These are phyloP conservation scores for Fusarium coffeatum DNA, from an alignment of 2,329 filamentous ascomycete genomes.

Conservation along the genomic window DNA sequence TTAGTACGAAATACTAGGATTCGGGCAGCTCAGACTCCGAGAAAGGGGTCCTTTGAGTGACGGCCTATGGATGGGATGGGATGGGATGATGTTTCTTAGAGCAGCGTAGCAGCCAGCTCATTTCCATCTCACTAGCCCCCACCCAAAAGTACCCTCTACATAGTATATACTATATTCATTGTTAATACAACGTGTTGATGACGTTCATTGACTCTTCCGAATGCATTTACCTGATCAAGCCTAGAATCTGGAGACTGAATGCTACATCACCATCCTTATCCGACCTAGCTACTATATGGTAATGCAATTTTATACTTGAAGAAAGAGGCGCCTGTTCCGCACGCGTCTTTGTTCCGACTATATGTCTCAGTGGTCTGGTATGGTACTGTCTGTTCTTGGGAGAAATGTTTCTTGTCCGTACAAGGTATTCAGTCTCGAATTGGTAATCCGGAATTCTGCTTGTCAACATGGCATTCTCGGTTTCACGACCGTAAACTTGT, in stretches of 20 bases:
- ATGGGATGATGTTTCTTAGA: conserved; percentile 7
- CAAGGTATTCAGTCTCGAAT: neutral
- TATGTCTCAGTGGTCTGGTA: neutral
- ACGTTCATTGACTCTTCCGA: conserved; percentile 21
- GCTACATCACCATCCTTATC: conserved; percentile 8
- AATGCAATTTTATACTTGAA: conserved; percentile 40
- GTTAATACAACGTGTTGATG: conserved; percentile 9
- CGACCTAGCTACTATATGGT: neutral
- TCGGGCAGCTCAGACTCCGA: conserved; percentile 19
- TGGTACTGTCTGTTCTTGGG: neutral
- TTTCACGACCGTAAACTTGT: conserved; percentile 17
- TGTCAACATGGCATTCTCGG: neutral
- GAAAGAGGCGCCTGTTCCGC: conserved; percentile 3
- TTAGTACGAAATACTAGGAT: neutral
- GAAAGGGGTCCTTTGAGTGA: conserved; percentile 12
- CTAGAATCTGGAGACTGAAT: conserved; percentile 22
- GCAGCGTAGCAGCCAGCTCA: conserved; percentile 34
- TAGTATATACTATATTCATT: neutral
- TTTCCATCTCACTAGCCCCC: conserved; percentile 32
- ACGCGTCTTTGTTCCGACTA: neutral
- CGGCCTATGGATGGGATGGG: conserved; percentile 4
- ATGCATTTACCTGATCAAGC: conserved; percentile 32
- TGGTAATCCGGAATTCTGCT: neutral
- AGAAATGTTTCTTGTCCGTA: neutral
- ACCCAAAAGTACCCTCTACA: conserved; percentile 28